A percentile compares a stretch with the other conserved stretches of the same genome.
Evolutionary conservation across 129 eudicot genomes (phyloP).

Genomic region (Escallonia herrerae): DNA sequence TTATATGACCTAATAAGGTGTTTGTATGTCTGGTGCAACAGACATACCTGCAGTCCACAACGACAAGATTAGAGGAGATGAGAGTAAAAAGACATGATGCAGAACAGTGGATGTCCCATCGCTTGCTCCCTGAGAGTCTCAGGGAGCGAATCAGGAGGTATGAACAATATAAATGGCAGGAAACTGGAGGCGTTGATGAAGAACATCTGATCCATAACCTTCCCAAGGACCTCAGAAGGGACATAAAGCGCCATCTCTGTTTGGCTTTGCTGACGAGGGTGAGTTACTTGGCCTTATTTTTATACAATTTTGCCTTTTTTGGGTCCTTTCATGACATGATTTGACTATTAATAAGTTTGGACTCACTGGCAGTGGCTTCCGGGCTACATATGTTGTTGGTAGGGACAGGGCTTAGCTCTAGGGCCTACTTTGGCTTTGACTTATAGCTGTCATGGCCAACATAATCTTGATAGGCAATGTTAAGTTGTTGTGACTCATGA

Average conservation of each 20-base stretch:
- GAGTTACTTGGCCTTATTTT: conserved; percentile 18
- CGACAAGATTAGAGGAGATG: conserved; percentile 92
- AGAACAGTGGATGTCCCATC: conserved; percentile 99
- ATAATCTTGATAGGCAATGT: too few relatives aligned
- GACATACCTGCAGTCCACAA: conserved; percentile 92
- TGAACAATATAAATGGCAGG: conserved; percentile 98
- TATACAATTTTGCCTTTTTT: neutral
- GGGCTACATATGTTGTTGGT: too few relatives aligned
- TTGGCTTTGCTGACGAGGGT: conserved; percentile 78
- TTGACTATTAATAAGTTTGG: too few relatives aligned
- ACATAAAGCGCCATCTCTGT: conserved; percentile 95
- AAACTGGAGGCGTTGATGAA: conserved; percentile 98
- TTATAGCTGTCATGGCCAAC: too few relatives aligned
- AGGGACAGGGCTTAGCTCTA: too few relatives aligned
- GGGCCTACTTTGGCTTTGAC: too few relatives aligned
- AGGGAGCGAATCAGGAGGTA: conserved; percentile 91
- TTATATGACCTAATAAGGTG: conserved; percentile 2
- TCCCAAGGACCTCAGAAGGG: conserved; percentile 96
- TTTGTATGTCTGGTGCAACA: conserved; percentile 17
- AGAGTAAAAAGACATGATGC: conserved; percentile 94
- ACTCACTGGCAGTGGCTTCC: too few relatives aligned
- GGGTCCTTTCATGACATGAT: neutral
- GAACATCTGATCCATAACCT: conserved; percentile 72
- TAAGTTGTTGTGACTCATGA: too few relatives aligned
- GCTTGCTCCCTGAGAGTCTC: conserved; percentile 70